Conservation (phyloP, 371 early-diverging fungal genomes). For the Syncephalastrum racemosum region DNA sequence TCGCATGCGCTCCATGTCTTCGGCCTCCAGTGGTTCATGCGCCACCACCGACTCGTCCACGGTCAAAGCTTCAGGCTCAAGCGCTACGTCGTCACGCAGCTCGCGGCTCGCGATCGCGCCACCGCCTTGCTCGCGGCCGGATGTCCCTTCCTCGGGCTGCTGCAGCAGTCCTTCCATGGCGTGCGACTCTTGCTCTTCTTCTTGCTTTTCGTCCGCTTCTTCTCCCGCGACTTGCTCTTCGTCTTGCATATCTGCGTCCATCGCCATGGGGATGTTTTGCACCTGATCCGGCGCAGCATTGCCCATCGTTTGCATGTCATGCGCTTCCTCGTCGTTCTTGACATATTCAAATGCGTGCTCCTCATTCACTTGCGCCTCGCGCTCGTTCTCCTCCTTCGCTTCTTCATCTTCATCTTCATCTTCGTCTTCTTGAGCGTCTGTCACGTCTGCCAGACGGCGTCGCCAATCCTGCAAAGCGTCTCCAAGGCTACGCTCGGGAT, state of each 20-base stretch:
- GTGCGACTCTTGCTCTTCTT: conserved; percentile 21
- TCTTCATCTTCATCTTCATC: conserved; percentile 52
- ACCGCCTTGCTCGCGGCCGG: background rate
- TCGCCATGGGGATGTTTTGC: conserved; percentile 57
- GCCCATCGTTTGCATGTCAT: conserved; percentile 78
- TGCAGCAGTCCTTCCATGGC: background rate
- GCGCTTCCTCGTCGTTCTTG: conserved; percentile 72
- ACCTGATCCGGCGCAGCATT: conserved; percentile 76
- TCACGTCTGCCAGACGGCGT: conserved; percentile 71
- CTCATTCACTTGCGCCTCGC: conserved; percentile 56
- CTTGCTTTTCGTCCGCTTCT: conserved; percentile 41
- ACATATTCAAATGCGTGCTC: conserved; percentile 74
- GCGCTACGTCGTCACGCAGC: too few species aligned
- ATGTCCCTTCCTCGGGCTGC: conserved; percentile 5
- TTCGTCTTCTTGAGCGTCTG: conserved; percentile 48
- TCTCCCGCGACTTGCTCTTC: conserved; percentile 55
- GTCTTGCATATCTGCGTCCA: conserved; percentile 56
- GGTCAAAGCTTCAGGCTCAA: conserved; percentile 29
- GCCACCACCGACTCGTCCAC: conserved; percentile 47
- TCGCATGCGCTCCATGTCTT: conserved; percentile 62
- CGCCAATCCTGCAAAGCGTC: conserved; percentile 92
- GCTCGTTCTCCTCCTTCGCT: conserved; percentile 45
- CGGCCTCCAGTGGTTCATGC: conserved; percentile 60
- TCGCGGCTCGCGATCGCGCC: conserved; percentile 26
- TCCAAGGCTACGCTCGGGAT: conserved; percentile 83